These are phyloP conservation scores for Penicillium flavigenum DNA, from an alignment of 495 filamentous ascomycete genomes.

Conservation along the genomic window DNA sequence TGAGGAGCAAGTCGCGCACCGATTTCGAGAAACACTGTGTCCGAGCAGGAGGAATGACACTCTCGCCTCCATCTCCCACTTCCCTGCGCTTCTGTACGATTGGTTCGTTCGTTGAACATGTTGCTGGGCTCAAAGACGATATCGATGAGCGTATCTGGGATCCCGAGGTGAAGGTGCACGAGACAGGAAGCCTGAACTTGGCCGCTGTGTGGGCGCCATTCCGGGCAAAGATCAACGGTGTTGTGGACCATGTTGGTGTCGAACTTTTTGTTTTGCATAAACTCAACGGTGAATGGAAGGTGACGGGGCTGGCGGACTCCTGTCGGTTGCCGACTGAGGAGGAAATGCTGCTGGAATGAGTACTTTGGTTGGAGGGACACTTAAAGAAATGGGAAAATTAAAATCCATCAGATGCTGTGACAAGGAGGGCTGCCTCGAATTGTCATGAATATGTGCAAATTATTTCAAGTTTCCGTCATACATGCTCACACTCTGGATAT, in stretches of 20 bases:
- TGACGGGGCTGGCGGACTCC: conserved; percentile 43
- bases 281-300: conserved; percentile 39
- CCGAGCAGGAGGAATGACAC: conserved; percentile 40
- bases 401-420: not conserved
- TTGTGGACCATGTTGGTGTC: conserved; percentile 43
- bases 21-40: conserved; percentile 43
- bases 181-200: conserved; percentile 26
- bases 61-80: conserved; percentile 34
- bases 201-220: conserved; percentile 46
- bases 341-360: conserved; percentile 32
- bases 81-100: conserved; percentile 43
- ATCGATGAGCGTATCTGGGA: conserved; percentile 44
- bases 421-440: conserved; percentile 13
- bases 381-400: not conserved
- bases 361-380: not conserved
- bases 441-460: conserved; percentile 16
- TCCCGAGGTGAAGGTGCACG: conserved; percentile 38
- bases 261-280: conserved; percentile 43
- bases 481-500: conserved; percentile 12
- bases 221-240: conserved; percentile 39
- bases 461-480: conserved; percentile 2
- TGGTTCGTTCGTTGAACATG: conserved; percentile 39
- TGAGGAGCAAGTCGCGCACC: conserved; percentile 32
- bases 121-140: conserved; percentile 31
- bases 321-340: conserved; percentile 39